A percentile compares a stretch with the other conserved stretches of the same genome.
Evolutionary conservation across 2,329 filamentous ascomycete genomes (phyloP).

Genomic region (Xylaria sp.): DNA sequence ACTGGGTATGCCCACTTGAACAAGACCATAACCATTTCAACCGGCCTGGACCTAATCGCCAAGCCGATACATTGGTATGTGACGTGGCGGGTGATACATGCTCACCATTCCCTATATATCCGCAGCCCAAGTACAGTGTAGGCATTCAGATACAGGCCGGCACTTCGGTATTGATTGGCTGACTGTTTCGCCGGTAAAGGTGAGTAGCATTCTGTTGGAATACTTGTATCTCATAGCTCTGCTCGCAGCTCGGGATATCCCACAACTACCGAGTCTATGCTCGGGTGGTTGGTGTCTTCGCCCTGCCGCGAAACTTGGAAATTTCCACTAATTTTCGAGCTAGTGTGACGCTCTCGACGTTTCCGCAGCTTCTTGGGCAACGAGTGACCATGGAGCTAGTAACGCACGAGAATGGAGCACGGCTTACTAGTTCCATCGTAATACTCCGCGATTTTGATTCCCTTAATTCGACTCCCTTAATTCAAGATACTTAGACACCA

Average conservation of each 20-base stretch:
- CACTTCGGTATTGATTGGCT: constrained; percentile 13
- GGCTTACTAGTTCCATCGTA: constrained; percentile 7
- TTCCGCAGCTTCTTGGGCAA: neutral
- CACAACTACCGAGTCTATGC: constrained; percentile 9
- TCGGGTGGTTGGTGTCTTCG: constrained; percentile 18
- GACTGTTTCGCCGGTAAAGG: neutral
- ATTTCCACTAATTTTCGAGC: neutral
- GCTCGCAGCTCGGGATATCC: constrained; percentile 11
- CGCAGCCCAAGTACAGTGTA: neutral
- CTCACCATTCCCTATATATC: constrained; percentile 5
- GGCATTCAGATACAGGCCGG: neutral
- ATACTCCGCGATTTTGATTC: neutral
- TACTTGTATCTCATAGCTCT: neutral
- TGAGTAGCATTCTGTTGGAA: constrained; percentile 4
- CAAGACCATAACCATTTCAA: constrained; percentile 13
- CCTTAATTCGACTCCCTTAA: constrained; percentile 5
- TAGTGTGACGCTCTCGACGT: constrained; percentile 6
- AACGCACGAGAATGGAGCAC: neutral
- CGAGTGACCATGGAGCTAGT: constrained; percentile 1
- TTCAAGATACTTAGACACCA: neutral
- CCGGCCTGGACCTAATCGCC: constrained; percentile 16
- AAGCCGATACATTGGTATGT: constrained; percentile 25
- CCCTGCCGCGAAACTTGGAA: constrained; percentile 10
- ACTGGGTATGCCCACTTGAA: constrained; percentile 16
- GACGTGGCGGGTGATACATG: constrained; percentile 31